Percentiles rank a stretch among this genome's conserved stretches.
phyloP scores from a whole-genome alignment of 306 rosid genomes.

The Acacia confusa region DNA sequence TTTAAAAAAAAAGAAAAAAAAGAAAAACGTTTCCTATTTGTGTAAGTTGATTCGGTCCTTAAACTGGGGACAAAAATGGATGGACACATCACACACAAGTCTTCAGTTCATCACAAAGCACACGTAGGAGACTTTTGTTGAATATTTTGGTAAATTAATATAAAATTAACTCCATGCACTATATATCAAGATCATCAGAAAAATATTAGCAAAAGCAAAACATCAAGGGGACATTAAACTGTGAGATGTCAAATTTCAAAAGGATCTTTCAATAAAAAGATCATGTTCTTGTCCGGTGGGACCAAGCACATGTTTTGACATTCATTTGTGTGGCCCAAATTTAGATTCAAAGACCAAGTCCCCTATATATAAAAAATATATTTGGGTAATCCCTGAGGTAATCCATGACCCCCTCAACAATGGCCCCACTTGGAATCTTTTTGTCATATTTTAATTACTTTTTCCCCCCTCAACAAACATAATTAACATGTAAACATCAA shows the following conservation, averaged over 20 bases:
- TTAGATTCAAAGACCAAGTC: background rate
- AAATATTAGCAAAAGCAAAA: background rate
- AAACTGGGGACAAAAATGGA: background rate
- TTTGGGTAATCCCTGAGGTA: background rate
- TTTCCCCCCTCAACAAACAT: background rate
- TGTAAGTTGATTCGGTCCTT: background rate
- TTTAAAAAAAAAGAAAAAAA: too few species aligned
- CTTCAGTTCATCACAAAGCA: background rate
- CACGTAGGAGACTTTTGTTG: background rate
- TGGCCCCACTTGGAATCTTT: background rate
- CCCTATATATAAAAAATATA: background rate
- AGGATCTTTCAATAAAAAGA: background rate
- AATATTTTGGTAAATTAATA: background rate
- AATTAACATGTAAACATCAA: background rate
- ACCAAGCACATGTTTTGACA: background rate
- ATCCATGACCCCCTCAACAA: background rate
- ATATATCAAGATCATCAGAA: background rate
- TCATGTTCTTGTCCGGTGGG: background rate
- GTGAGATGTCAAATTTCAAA: background rate
- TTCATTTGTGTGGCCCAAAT: background rate
- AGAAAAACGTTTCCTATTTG: background rate
- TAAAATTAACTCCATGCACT: background rate
- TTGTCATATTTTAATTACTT: background rate
- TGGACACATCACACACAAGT: background rate
- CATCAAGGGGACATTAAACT: too few species aligned